These are phyloP conservation scores for Fonsecaea multimorphosa DNA, from an alignment of 2,329 filamentous ascomycete genomes.

Conservation along the genomic window DNA sequence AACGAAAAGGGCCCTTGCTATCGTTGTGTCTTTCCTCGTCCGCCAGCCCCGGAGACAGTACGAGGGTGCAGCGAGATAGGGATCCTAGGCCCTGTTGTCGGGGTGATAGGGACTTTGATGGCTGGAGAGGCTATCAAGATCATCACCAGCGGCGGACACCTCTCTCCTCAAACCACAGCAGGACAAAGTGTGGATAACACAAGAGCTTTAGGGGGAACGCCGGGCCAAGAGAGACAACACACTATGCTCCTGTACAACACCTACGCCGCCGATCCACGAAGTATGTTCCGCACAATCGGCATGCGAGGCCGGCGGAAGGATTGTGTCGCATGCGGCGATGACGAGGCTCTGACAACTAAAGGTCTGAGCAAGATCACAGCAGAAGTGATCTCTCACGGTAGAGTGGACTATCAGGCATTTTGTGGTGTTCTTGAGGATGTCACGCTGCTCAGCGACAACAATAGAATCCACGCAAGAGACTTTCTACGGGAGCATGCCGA, in stretches of 20 bases:
- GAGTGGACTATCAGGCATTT: slow-evolving; percentile 83
- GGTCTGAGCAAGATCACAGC: slow-evolving; percentile 66
- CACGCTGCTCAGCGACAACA: slow-evolving; percentile 63
- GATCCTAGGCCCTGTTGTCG: slow-evolving; percentile 89
- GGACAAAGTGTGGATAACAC: slow-evolving; percentile 30
- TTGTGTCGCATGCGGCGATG: slow-evolving; percentile 77
- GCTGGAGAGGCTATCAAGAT: slow-evolving; percentile 87
- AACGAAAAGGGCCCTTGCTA: slow-evolving; percentile 79
- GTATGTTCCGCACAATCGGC: slow-evolving; percentile 74
- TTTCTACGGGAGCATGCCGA: slow-evolving; percentile 55
- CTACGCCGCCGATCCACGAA: slow-evolving; percentile 48
- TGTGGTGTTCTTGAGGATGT: slow-evolving; percentile 70
- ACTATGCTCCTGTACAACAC: slow-evolving; percentile 63
- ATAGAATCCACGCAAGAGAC: slow-evolving; percentile 70
- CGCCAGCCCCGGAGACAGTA: slow-evolving; percentile 81
- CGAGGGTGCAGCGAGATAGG: slow-evolving; percentile 91
- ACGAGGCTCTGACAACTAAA: slow-evolving; percentile 66
- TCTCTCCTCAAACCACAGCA: slow-evolving; percentile 33
- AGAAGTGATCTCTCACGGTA: slow-evolving; percentile 66
- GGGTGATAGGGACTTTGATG: slow-evolving; percentile 90
- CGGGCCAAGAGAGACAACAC: slow-evolving; percentile 34
- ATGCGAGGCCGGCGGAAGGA: slow-evolving; percentile 71
- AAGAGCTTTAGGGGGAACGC: not conserved
- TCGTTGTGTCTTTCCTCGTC: slow-evolving; percentile 86
- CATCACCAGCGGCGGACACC: slow-evolving; percentile 55